Conservation (phyloP, 352 stramenopile genomes). For the Pythium brassicae region DNA sequence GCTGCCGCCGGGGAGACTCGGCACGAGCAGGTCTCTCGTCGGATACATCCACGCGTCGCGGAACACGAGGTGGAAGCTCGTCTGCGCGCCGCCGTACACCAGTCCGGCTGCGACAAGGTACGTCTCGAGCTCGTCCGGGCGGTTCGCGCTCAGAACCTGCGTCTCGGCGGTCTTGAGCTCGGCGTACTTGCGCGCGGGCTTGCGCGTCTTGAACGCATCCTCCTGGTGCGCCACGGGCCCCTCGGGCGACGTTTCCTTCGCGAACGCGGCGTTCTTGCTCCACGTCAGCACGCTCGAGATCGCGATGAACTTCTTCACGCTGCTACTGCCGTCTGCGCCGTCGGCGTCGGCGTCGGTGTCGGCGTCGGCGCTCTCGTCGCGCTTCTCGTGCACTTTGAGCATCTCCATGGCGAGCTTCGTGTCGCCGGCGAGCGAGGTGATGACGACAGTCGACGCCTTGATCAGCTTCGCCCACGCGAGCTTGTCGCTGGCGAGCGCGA, state of each 20-base stretch:
- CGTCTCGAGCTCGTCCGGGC: conserved; percentile 59
- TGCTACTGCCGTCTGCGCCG: background rate
- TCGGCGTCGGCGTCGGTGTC: conserved; percentile 22
- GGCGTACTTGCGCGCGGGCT: conserved; percentile 59
- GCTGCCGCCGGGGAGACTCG: conserved; percentile 35
- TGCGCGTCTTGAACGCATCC: conserved; percentile 76
- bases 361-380: conserved; percentile 20
- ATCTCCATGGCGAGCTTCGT: conserved; percentile 55
- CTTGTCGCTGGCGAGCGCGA: conserved; percentile 46
- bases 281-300: conserved; percentile 76
- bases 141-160: conserved; percentile 71
- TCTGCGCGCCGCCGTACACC: conserved; percentile 76
- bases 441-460: conserved; percentile 44
- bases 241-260: conserved; percentile 31
- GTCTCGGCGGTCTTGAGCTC: conserved; percentile 83
- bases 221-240: conserved; percentile 46
- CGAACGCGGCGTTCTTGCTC: conserved; percentile 61
- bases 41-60: conserved; percentile 73
- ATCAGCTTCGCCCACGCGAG: conserved; percentile 48
- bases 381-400: conserved; percentile 65
- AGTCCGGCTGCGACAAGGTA: conserved; percentile 70
- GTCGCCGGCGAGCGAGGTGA: conserved; percentile 48
- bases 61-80: conserved; percentile 58
- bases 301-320: conserved; percentile 66
- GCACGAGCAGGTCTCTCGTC: conserved; percentile 45